A percentile compares a stretch with the other conserved stretches of the same genome.
Evolutionary conservation across 179 eudicot species (phyloP).

Genomic region (Beta lomatogona): DNA sequence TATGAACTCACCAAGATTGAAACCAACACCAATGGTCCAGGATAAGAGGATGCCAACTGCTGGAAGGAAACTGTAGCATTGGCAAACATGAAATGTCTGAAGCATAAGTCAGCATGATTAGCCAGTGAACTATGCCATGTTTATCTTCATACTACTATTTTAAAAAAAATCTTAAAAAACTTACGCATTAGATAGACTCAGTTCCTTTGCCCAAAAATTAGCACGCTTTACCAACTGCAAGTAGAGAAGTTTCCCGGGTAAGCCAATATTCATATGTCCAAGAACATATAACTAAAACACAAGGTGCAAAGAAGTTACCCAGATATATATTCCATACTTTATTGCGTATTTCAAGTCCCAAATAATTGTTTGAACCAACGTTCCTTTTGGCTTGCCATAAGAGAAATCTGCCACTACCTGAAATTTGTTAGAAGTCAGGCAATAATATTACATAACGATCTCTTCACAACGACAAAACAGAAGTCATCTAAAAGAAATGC

Average conservation of each 20-base stretch:
- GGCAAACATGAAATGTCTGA: slow-evolving; percentile 81
- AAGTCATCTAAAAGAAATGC: not conserved
- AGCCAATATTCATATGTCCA: slow-evolving; percentile 6
- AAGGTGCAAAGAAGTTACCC: slow-evolving; percentile 20
- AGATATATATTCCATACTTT: slow-evolving; percentile 56
- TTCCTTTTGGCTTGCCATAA: slow-evolving; percentile 90
- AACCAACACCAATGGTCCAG: slow-evolving; percentile 83
- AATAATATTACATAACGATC: not conserved
- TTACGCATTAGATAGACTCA: slow-evolving; percentile 69
- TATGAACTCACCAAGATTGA: slow-evolving; percentile 78
- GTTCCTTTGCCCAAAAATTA: slow-evolving; percentile 76
- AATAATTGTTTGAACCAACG: slow-evolving; percentile 56
- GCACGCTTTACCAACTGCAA: slow-evolving; percentile 89
- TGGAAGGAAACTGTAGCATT: slow-evolving; percentile 89
- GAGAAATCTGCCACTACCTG: slow-evolving; percentile 97
- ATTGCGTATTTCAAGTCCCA: slow-evolving; percentile 91
- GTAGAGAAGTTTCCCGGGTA: slow-evolving; percentile 14
- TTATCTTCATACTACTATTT: not conserved
- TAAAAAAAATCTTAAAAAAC: slow-evolving; percentile 21
- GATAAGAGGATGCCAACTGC: slow-evolving; percentile 73
- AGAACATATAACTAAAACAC: slow-evolving; percentile 17
- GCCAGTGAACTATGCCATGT: not conserved
- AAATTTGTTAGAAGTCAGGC: slow-evolving; percentile 21
- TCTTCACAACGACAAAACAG: not conserved
- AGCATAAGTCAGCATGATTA: slow-evolving; percentile 23